Base-by-base conservation (phyloP, 2,329 filamentous ascomycete genomes). In the Colletotrichum phormii region DNA sequence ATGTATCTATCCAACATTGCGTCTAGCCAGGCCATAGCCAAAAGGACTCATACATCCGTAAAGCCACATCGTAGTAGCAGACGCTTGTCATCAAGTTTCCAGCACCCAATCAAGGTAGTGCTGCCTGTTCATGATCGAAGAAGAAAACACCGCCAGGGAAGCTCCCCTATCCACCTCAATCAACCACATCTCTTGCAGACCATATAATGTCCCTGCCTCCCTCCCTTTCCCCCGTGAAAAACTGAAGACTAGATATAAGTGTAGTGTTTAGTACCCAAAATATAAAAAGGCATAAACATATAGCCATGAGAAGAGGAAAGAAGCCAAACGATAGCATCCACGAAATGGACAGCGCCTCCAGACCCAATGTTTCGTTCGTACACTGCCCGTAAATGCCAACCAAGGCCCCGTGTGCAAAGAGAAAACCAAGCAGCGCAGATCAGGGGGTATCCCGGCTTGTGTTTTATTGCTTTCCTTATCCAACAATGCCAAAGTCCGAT, bases 1-100 rank as follows among this genome's bases (percentile, higher is more conserved):
- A 72, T 71, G 49, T 72, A 57, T 70, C 66, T 72, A 70, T 70
- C 71, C 60, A 72, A 72, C 66, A 72, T 65, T 59, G 55, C 71
- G 55, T 62, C 57, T 61, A 64, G 59, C 35, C 35, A 49, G 29
- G 22, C 31, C 33, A 64, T 13, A 22, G 22, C 55, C 55, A 31
- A 18, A 15, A 31, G 53, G 66, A 57, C 46, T 61, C 60, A 35
- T 42, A 13, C 18, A 55, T 60, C 71, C 71, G 29, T 35, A 37
- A 69, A 68, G 55, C 66, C 61, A 51, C 61, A n/a, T 54, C 26
- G 33, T 70, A 70, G 22, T 55, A 62, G 62, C 59, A 51, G 60
- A 54, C 66, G 66, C 61, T 67, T 60, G 67, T 65, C 60, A 65
- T 72, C 60, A 64, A 65, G 61, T 64, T 64, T 49, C 22, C 60